Evolutionary conservation across 345 rosid species (phyloP).

Genomic region (Hibiscus mutabilis): DNA sequence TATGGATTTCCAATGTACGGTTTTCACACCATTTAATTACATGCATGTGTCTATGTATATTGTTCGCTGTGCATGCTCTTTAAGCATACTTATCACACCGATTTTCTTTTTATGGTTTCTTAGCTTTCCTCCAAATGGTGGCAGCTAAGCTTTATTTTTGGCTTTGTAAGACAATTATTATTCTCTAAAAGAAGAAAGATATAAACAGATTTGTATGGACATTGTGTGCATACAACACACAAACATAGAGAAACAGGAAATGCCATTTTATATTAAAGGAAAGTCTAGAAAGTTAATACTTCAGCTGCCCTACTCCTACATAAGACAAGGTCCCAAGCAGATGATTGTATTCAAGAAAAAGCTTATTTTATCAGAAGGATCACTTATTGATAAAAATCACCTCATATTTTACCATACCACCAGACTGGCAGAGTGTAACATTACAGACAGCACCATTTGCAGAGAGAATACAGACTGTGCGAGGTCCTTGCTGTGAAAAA

Average conservation of each 20-base stretch:
- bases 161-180: background rate
- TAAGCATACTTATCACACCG: background rate
- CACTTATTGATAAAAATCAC: slow-evolving; percentile 25
- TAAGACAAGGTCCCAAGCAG: background rate
- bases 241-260: background rate
- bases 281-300: background rate
- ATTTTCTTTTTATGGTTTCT: background rate
- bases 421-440: slow-evolving; percentile 62
- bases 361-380: background rate
- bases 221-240: background rate
- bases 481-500: slow-evolving; percentile 79
- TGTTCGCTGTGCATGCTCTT: background rate
- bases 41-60: background rate
- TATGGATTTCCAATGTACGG: background rate
- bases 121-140: background rate
- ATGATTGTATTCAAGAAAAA: background rate
- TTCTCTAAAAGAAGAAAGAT: too few species aligned
- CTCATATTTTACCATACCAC: slow-evolving; percentile 63
- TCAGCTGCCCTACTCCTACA: background rate
- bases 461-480: slow-evolving; percentile 78
- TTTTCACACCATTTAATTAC: background rate
- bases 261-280: background rate
- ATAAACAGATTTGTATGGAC: background rate
- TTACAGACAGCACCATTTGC: slow-evolving; percentile 76
- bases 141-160: background rate